Evolutionary conservation across 2,329 filamentous ascomycete species (phyloP).

Genomic region (Fonsecaea multimorphosa): DNA sequence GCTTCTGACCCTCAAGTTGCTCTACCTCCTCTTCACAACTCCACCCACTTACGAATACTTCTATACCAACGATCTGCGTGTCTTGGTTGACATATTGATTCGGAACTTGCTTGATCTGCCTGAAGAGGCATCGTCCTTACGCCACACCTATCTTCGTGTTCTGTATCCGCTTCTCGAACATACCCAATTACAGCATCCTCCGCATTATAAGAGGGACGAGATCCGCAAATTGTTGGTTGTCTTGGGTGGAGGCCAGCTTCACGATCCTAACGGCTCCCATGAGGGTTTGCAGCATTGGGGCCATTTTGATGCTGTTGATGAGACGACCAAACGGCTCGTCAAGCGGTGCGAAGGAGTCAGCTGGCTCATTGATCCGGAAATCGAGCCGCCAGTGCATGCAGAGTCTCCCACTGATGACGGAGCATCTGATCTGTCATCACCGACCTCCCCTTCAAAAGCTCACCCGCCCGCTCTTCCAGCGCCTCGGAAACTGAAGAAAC

Average conservation of each 20-base stretch:
- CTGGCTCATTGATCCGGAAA: slow-evolving; percentile 51
- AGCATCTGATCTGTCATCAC: slow-evolving; percentile 32
- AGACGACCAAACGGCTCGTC: slow-evolving; percentile 56
- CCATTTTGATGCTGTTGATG: slow-evolving; percentile 58
- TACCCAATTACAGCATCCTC: slow-evolving; percentile 84
- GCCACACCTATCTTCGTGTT: slow-evolving; percentile 94
- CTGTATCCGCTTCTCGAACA: slow-evolving; percentile 88
- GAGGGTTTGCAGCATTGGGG: slow-evolving; percentile 49
- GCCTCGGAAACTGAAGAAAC: slow-evolving; percentile 44
- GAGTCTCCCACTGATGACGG: slow-evolving; percentile 37
- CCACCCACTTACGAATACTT: slow-evolving; percentile 95
- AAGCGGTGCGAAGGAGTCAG: slow-evolving; percentile 53
- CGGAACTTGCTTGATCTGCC: slow-evolving; percentile 96
- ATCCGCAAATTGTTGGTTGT: slow-evolving; percentile 76
- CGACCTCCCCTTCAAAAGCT: slow-evolving; percentile 35
- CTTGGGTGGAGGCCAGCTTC: slow-evolving; percentile 74
- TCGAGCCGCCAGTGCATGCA: slow-evolving; percentile 40
- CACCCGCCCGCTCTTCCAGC: slow-evolving; percentile 55
- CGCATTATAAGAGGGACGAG: slow-evolving; percentile 90
- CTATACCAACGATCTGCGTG: slow-evolving; percentile 94
- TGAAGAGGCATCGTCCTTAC: slow-evolving; percentile 72
- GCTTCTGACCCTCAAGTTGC: slow-evolving; percentile 90
- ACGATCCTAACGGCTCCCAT: slow-evolving; percentile 51
- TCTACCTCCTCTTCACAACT: slow-evolving; percentile 95
- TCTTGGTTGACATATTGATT: slow-evolving; percentile 93